These are phyloP conservation scores for Ceratobasidium theobromae DNA, from an alignment of 1,284 basidiomycete species.

Conservation along the genomic window DNA sequence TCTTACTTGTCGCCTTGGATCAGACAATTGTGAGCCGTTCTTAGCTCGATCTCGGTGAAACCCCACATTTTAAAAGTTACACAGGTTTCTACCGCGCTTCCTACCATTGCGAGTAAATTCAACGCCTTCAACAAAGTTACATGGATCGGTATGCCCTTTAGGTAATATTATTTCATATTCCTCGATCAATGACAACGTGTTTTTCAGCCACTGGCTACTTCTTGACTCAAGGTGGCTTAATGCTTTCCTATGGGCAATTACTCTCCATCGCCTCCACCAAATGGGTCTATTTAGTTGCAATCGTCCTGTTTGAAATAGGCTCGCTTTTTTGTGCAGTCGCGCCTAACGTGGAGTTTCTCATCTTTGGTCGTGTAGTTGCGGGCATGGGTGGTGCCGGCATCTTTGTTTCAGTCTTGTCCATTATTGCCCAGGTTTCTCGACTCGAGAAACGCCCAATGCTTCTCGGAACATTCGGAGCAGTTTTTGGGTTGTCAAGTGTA, in stretches of 20 bases:
- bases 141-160: slow-evolving; percentile 19
- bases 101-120: slow-evolving; percentile 31
- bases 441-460: slow-evolving; percentile 41
- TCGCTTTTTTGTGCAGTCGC: slow-evolving; percentile 44
- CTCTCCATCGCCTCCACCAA: slow-evolving; percentile 39
- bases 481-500: slow-evolving; percentile 40
- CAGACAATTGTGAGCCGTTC: slow-evolving; percentile 34
- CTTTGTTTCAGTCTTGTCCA: slow-evolving; percentile 45
- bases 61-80: slow-evolving; percentile 13
- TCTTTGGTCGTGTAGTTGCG: slow-evolving; percentile 51
- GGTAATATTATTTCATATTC: background rate
- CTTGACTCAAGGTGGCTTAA: slow-evolving; percentile 31
- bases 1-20: slow-evolving; percentile 35
- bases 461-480: slow-evolving; percentile 40
- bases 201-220: slow-evolving; percentile 20
- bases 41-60: background rate
- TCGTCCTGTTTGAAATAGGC: slow-evolving; percentile 42
- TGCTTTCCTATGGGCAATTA: slow-evolving; percentile 40
- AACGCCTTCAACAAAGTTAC: slow-evolving; percentile 29
- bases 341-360: slow-evolving; percentile 48
- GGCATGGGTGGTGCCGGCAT: slow-evolving; percentile 54
- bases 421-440: slow-evolving; percentile 43
- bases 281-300: slow-evolving; percentile 42
- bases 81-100: slow-evolving; percentile 36
- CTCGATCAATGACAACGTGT: too few relatives aligned